These are phyloP conservation scores for Coniochaeta sp. DNA, from an alignment of 2,329 filamentous ascomycete species.

Conservation along the genomic window DNA sequence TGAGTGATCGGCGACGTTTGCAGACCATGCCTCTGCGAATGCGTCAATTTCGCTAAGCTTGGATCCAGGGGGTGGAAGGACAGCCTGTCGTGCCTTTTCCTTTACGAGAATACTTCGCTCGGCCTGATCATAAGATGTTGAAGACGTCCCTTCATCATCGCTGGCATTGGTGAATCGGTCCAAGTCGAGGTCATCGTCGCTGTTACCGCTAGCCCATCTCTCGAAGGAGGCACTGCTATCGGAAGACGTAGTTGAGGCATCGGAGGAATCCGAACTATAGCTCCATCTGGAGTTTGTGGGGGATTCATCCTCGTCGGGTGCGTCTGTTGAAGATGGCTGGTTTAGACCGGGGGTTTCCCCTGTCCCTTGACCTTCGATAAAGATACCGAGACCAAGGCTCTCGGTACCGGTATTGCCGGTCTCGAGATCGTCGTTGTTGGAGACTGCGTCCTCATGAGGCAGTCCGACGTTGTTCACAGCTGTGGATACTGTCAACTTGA, in stretches of 20 bases:
- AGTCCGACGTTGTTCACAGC: too few species aligned
- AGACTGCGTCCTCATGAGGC: too few species aligned
- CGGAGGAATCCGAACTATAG: background rate
- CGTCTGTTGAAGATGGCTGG: background rate
- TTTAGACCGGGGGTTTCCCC: background rate
- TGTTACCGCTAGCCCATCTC: background rate
- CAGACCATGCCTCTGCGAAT: background rate
- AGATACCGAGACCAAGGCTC: background rate
- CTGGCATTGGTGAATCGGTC: background rate
- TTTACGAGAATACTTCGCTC: too few species aligned
- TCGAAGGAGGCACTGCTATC: background rate
- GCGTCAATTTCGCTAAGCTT: background rate
- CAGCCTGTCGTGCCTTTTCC: too few species aligned
- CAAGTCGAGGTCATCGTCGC: background rate
- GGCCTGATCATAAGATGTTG: background rate
- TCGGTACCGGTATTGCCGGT: background rate
- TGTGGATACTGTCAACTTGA: too few species aligned
- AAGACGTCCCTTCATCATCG: background rate
- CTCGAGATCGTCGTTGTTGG: background rate
- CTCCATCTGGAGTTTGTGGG: background rate
- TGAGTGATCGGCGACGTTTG: background rate
- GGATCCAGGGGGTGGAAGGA: background rate
- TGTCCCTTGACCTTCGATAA: background rate
- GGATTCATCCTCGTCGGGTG: background rate
- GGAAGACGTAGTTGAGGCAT: background rate